Evolutionary conservation across 192 early-diverging fungal genomes (phyloP).

Genomic region (Helicostylum pulchrum): DNA sequence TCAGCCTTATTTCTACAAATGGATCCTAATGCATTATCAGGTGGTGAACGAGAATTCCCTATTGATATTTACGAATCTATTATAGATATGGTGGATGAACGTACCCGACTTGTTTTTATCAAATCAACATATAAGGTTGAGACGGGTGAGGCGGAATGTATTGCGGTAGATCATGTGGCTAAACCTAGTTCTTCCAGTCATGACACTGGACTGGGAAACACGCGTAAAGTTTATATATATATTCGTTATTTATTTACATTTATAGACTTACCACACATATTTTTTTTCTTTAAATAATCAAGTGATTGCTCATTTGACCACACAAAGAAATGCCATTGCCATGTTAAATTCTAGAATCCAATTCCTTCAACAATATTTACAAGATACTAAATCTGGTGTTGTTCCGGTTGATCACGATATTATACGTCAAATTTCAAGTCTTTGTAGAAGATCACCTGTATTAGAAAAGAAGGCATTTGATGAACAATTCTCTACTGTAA

Average conservation of each 20-base stretch:
- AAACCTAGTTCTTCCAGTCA: slow-evolving; percentile 51
- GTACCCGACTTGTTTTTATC: slow-evolving; percentile 61
- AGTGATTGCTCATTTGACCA: slow-evolving; percentile 69
- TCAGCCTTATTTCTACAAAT: slow-evolving; percentile 73
- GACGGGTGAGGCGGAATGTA: slow-evolving; percentile 83
- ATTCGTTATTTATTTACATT: background rate
- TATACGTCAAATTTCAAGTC: slow-evolving; percentile 71
- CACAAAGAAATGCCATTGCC: slow-evolving; percentile 76
- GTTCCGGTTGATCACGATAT: slow-evolving; percentile 70
- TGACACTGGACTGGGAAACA: slow-evolving; percentile 50
- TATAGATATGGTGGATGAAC: slow-evolving; percentile 56
- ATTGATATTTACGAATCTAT: slow-evolving; percentile 77
- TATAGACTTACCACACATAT: no score
- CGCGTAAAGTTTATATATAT: slow-evolving; percentile 39
- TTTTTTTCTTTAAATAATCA: background rate
- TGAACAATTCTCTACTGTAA: slow-evolving; percentile 70
- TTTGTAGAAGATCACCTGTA: slow-evolving; percentile 70
- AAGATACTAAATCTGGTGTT: slow-evolving; percentile 59
- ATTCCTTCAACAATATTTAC: slow-evolving; percentile 67
- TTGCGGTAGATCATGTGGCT: slow-evolving; percentile 85
- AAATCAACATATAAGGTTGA: slow-evolving; percentile 71
- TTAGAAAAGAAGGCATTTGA: slow-evolving; percentile 64
- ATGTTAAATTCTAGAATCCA: slow-evolving; percentile 75
- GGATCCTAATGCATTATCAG: slow-evolving; percentile 49
- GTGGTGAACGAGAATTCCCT: slow-evolving; percentile 62